Evolutionary conservation across 2,329 filamentous ascomycete genomes (phyloP), one percentile per base, ranked within the genome.

Genomic region (Exophiala bonariae): DNA sequence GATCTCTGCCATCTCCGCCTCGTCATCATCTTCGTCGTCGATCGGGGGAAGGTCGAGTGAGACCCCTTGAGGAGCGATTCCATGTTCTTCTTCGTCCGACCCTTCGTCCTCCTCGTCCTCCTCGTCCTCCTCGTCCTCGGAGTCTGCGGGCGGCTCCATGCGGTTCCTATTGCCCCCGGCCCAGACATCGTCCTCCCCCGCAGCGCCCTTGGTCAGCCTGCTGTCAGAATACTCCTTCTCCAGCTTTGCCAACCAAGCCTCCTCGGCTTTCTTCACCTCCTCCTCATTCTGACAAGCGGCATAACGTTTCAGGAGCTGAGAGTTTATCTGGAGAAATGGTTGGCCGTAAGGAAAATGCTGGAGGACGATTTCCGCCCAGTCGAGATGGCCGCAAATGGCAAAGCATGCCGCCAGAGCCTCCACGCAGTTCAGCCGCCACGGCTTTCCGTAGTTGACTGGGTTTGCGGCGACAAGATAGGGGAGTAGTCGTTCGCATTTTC

Each of bases 401-500:
- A 95, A 99, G 17, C 88, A 89, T 3, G 93, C 92, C 0, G 90
- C 93, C 37, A 99, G 75, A 3, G 93, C 93, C 73, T 99, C 93
- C 22, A 90, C 93, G 61, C 93, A 99, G 68, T 99, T 99, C 54
- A 99, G 68, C 44, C 91, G 79, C 88, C 91, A 96, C 4, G 93
- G 93, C 63, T 89, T 88, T 51, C 93, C 93, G 70, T 99, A 99
- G 72, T 99, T 99, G 63, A 96, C 93, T 1, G 87, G 86, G 66
- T 99, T 99, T 38, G 93, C 93, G 4, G 93, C 93, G 40, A 99
- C 91, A 6, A 99, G 83, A 67, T 99, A 99, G 0, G 93, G 93
- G 47, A 99, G 74, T 55, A 96, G 69, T 44, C 93, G 78, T 74
- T 96, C 90, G 68, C 91, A 95, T 68, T 91, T 93, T 18, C 93